phyloP scores from a whole-genome alignment of 1,284 basidiomycete genomes.

The Tylopilus sp. region DNA sequence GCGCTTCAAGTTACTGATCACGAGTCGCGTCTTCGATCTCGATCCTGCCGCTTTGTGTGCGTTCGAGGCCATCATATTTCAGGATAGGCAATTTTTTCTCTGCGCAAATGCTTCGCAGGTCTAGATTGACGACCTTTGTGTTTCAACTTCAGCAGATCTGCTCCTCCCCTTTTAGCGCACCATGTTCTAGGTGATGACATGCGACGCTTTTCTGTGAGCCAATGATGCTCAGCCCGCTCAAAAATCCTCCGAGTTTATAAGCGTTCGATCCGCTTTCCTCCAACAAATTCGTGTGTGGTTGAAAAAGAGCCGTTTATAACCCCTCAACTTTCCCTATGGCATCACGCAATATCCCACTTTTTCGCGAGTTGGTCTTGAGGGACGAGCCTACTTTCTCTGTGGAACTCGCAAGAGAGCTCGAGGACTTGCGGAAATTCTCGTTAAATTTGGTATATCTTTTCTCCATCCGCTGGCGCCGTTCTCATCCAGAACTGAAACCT shows the following conservation, averaged over 20 bases:
- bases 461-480: background rate
- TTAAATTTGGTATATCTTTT: conserved; percentile 21
- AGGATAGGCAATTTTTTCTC: background rate
- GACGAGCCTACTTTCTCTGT: conserved; percentile 3
- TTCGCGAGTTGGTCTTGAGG: conserved; percentile 1
- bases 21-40: background rate
- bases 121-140: conserved; percentile 8
- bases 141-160: background rate
- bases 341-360: background rate
- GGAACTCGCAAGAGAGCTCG: conserved; percentile 23
- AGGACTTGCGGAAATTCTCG: conserved; percentile 22
- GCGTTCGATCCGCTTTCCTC: background rate
- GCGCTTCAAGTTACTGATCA: background rate
- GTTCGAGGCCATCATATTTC: conserved; percentile 11
- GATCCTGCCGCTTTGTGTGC: background rate
- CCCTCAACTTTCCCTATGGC: conserved; percentile 13
- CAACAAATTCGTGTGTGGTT: conserved; percentile 12
- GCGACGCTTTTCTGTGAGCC: background rate
- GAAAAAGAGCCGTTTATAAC: background rate
- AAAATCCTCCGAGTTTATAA: background rate
- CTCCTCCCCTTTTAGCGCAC: background rate
- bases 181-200: background rate
- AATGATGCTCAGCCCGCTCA: background rate
- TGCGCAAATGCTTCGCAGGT: conserved; percentile 3
- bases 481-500: background rate